phyloP scores from a whole-genome alignment of 2,329 filamentous ascomycete species.

The Cordyceps sp. region DNA sequence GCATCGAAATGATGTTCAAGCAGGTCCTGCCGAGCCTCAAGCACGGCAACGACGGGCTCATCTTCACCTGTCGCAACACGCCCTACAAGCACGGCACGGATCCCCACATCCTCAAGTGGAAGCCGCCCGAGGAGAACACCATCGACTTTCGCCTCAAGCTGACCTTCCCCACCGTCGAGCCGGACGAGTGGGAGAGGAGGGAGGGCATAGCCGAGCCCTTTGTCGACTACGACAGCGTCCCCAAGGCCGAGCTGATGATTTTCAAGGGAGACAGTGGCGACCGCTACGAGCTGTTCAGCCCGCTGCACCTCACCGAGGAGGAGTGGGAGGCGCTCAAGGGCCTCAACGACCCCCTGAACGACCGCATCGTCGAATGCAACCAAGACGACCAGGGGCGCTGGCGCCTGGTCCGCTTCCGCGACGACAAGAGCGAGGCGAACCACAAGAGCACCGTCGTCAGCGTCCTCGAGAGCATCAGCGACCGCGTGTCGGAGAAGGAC shows the following conservation, averaged over 20 bases:
- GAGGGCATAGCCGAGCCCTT: constrained; percentile 48
- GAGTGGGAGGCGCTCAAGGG: constrained; percentile 78
- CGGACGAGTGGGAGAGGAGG: constrained; percentile 48
- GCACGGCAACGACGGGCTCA: constrained; percentile 91
- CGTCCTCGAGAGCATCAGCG: constrained; percentile 78
- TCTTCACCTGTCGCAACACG: constrained; percentile 87
- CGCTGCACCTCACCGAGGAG: constrained; percentile 50
- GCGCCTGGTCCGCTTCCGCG: constrained; percentile 78
- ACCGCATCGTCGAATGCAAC: constrained; percentile 79
- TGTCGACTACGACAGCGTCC: constrained; percentile 65
- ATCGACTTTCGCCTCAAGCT: constrained; percentile 78
- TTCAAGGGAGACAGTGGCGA: constrained; percentile 41
- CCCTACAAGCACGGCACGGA: constrained; percentile 85
- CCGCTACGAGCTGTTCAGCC: constrained; percentile 47
- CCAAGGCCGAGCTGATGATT: constrained; percentile 56
- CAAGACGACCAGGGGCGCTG: constrained; percentile 60
- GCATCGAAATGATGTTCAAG: constrained; percentile 81
- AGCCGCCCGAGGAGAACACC: constrained; percentile 86
- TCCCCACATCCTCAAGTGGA: constrained; percentile 92
- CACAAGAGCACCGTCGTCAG: constrained; percentile 71
- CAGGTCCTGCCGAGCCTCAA: constrained; percentile 67
- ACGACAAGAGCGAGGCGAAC: constrained; percentile 86
- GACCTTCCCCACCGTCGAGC: constrained; percentile 55
- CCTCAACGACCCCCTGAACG: constrained; percentile 60
- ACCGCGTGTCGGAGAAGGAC: constrained; percentile 71